These are phyloP conservation scores for Tylopilus balloui DNA, from an alignment of 768 basidiomycete genomes.

Conservation along the genomic window DNA sequence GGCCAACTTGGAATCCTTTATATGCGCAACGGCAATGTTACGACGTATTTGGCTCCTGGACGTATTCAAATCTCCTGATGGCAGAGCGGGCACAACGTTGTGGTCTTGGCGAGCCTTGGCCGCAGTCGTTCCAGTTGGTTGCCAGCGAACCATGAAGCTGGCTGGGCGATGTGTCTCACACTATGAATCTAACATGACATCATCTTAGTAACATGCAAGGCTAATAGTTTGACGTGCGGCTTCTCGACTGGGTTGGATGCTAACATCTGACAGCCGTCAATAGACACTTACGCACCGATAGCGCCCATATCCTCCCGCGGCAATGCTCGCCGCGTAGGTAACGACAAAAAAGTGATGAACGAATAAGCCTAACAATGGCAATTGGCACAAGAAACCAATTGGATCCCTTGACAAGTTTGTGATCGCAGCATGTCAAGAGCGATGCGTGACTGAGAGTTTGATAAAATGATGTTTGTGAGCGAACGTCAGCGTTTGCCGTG, in stretches of 20 bases:
- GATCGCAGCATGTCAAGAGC: no score
- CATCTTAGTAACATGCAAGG: not conserved
- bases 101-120: not conserved
- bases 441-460: no score
- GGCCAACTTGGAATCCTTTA: not conserved
- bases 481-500: no score
- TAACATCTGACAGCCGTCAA: not conserved
- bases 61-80: not conserved
- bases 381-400: no score
- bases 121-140: not conserved
- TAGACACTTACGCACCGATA: not conserved
- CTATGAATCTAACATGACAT: not conserved
- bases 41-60: not conserved
- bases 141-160: no score
- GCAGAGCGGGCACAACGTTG: not conserved
- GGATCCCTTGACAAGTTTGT: slow-evolving; percentile 5
- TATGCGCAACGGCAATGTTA: not conserved
- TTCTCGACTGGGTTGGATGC: not conserved
- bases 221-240: not conserved
- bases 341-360: not conserved
- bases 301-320: not conserved
- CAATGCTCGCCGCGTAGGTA: not conserved
- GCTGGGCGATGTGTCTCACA: not conserved
- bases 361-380: not conserved
- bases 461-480: no score